Evolutionary conservation across 192 early-diverging fungal species (phyloP).

Genomic region (Entomortierella chlamydospora): DNA sequence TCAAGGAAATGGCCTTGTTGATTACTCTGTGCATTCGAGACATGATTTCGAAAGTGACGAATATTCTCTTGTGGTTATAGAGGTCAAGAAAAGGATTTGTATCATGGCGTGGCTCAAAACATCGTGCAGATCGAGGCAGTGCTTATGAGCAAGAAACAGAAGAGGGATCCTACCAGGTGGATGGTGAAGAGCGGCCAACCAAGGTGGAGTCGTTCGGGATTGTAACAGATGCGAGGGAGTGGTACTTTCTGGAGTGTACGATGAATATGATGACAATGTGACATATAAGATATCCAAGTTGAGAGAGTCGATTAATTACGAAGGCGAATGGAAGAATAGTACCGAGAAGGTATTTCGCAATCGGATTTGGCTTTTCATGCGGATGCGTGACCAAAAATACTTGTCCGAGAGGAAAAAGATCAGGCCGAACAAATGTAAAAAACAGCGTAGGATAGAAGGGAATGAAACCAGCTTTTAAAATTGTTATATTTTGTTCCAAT

Average conservation of each 20-base stretch:
- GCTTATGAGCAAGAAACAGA: background rate
- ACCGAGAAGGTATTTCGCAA: background rate
- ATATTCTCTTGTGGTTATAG: background rate
- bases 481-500: too few relatives aligned
- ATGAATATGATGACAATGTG: background rate
- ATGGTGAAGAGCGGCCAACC: background rate
- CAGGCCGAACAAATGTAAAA: too few relatives aligned
- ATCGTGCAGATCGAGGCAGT: background rate
- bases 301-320: background rate
- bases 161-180: background rate
- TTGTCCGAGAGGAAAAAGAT: too few relatives aligned
- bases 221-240: slow-evolving; percentile 1
- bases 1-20: too few relatives aligned
- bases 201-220: background rate
- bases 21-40: too few relatives aligned
- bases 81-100: background rate
- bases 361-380: background rate
- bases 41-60: too few relatives aligned
- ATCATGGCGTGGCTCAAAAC: background rate
- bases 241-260: background rate
- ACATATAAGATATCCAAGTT: background rate
- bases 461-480: too few relatives aligned
- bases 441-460: too few relatives aligned
- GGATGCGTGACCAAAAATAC: background rate
- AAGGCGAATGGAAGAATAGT: too few relatives aligned